Evolutionary conservation across 148 eudicot genomes (phyloP).

Genomic region (Fagopyrum homotropicum): DNA sequence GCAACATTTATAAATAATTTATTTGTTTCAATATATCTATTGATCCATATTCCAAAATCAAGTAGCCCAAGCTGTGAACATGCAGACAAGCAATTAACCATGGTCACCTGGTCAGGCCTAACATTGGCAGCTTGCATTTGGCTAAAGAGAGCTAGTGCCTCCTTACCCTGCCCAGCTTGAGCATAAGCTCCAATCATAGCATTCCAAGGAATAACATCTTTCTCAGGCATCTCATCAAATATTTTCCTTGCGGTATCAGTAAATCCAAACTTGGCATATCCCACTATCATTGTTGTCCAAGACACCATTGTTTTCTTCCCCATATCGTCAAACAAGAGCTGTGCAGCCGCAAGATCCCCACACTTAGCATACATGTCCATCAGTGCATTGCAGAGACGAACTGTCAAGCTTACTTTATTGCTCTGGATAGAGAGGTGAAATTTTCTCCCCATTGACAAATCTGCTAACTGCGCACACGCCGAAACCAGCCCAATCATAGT

Average conservation of each 20-base stretch:
- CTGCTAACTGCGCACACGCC: conserved; percentile 37
- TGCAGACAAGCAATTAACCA: conserved; percentile 51
- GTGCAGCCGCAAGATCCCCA: conserved; percentile 41
- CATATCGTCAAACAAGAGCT: conserved; percentile 34
- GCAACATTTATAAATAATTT: conserved; percentile 39
- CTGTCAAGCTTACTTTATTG: conserved; percentile 26
- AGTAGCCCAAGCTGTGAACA: conserved; percentile 56
- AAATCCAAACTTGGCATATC: conserved; percentile 44
- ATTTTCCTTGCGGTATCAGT: conserved; percentile 39
- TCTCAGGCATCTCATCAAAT: conserved; percentile 42
- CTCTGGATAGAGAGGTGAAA: conserved; percentile 34
- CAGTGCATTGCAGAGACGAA: conserved; percentile 44
- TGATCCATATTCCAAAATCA: conserved; percentile 56
- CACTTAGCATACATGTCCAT: conserved; percentile 62
- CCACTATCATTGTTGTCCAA: conserved; percentile 51
- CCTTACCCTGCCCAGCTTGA: conserved; percentile 38
- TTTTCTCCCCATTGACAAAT: conserved; percentile 33
- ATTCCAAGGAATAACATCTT: conserved; percentile 62
- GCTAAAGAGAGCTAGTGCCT: conserved; percentile 42
- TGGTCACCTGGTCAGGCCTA: conserved; percentile 48
- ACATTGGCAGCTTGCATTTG: conserved; percentile 38
- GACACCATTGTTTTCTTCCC: conserved; percentile 44
- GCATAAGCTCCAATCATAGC: conserved; percentile 63
- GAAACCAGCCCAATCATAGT: conserved; percentile 58
- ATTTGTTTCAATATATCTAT: conserved; percentile 32